These are phyloP conservation scores for Neofusicoccum laricinum DNA, from an alignment of 2,329 filamentous ascomycete species.

Conservation along the genomic window DNA sequence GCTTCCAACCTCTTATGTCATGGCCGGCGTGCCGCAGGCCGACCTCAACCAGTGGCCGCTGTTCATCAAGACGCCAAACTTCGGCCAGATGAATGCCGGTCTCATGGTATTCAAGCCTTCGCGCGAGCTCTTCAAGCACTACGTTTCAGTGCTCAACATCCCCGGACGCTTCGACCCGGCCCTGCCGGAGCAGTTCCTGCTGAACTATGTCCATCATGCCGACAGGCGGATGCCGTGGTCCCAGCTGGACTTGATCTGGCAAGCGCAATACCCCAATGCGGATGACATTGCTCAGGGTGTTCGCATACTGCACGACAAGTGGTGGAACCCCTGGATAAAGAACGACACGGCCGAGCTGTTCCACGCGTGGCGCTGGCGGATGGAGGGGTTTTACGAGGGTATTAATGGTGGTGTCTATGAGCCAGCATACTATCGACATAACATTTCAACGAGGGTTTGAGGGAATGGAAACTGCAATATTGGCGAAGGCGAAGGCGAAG, in stretches of 20 bases:
- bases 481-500: no score
- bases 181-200: slow-evolving; percentile 38
- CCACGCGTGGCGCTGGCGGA: neutral
- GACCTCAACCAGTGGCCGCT: slow-evolving; percentile 33
- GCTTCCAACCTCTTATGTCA: slow-evolving; percentile 38
- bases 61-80: slow-evolving; percentile 15
- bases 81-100: slow-evolving; percentile 33
- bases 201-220: slow-evolving; percentile 39
- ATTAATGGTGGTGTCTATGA: neutral
- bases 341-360: neutral
- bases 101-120: slow-evolving; percentile 39
- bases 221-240: slow-evolving; percentile 43
- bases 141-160: slow-evolving; percentile 30
- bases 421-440: neutral
- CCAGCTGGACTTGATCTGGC: slow-evolving; percentile 38
- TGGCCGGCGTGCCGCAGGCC: slow-evolving; percentile 33
- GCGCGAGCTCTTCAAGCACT: slow-evolving; percentile 34
- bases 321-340: slow-evolving; percentile 30
- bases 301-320: slow-evolving; percentile 40
- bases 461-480: no score
- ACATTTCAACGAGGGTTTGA: no score
- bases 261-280: slow-evolving; percentile 38
- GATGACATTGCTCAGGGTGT: slow-evolving; percentile 35
- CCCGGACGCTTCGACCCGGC: slow-evolving; percentile 32
- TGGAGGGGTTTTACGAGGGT: neutral